Base-by-base conservation (phyloP, 345 rosid genomes). In the Eucalyptus cloeziana region DNA sequence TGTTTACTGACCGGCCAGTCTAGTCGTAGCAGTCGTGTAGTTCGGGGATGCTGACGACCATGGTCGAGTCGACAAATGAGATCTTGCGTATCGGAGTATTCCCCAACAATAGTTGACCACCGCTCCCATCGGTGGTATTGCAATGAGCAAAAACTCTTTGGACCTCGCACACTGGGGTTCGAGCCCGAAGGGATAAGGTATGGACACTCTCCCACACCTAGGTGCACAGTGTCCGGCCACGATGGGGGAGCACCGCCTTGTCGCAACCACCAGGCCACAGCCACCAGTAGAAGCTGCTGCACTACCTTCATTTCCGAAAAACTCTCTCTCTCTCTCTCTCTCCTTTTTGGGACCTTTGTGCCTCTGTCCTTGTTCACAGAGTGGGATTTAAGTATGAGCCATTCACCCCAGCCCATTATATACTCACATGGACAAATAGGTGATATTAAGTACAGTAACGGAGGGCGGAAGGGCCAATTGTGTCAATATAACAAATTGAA, bases 21-120 rank as follows among this genome's bases (percentile, higher is more conserved):
- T 11, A 0, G 3, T 60, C 0, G 67, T 60, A 60, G 67, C 67
- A 60, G 0, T 11, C 3, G 31, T 60, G 5, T 25, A 27, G 8
- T 62, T 30, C 19, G 71, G 71, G 71, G 17, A 13, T 0, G 3
- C 5, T 13, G 33, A 62, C 1, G 1, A 62, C 2, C 71, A 62
- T 62, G 71, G 71, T 62, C 17, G 71, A 62, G 71, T 62, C 71
- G 1, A 5, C 5, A 2, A 30, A 0, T 13, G 71, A 30, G 71
- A 62, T 62, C n/a, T 62, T 13, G 71, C 37, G 33, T 62, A 62
- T 62, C 71, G 9, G 0, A 13, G 0, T 3, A n/a, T 30, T 30
- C 37, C 71, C 37, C 71, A 30, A 13, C 19, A 0, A 8, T 30
- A 62, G 33, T 62, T 6, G 71, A 62, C 0, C 4, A 30, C 33